Conservation (phyloP, 2,329 filamentous ascomycete species). For the Pleurostoma richardsiae region DNA sequence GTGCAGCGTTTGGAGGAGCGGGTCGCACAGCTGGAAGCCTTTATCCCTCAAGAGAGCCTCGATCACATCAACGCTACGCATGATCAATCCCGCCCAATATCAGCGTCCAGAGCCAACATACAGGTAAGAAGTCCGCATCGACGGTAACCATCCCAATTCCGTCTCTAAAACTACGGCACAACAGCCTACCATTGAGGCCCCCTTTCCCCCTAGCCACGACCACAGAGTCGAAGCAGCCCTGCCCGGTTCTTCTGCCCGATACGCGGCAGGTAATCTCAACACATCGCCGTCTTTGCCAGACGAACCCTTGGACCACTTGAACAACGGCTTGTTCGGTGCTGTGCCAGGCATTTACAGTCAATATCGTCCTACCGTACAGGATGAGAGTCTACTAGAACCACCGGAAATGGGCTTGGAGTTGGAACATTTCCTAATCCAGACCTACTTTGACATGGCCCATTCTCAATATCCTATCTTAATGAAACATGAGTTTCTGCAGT, state of each 20-base stretch:
- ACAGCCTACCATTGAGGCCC: not conserved
- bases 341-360: not conserved
- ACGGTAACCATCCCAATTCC: too few species aligned
- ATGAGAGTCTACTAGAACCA: not conserved
- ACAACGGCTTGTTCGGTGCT: not conserved
- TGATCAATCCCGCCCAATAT: not conserved
- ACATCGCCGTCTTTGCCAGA: not conserved
- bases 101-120: not conserved
- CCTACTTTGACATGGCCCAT: constrained; percentile 19
- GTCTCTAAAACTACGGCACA: too few species aligned
- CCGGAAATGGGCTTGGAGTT: constrained; percentile 4
- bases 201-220: not conserved
- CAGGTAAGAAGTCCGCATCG: not conserved
- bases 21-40: constrained; percentile 8
- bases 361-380: not conserved
- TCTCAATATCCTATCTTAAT: constrained; percentile 17
- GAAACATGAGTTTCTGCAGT: constrained; percentile 2
- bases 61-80: constrained; percentile 10
- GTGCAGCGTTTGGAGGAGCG: constrained; percentile 10
- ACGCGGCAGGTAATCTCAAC: not conserved
- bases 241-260: not conserved
- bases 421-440: constrained; percentile 14
- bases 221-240: not conserved
- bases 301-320: not conserved
- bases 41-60: constrained; percentile 11